Conservation (phyloP, 2,329 filamentous ascomycete species). For the Fusarium sp. region DNA sequence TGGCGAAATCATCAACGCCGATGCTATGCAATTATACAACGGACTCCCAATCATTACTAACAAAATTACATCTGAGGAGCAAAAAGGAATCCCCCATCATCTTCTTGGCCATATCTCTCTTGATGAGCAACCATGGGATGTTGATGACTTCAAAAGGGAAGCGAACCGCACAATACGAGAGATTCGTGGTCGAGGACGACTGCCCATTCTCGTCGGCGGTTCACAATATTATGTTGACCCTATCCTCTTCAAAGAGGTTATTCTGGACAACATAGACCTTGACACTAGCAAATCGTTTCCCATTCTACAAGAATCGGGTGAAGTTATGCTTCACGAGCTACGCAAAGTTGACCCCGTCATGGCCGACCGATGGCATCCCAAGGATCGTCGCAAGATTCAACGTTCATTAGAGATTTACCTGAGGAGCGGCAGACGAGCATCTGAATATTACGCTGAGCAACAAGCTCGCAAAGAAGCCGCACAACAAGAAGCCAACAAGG, state of each 20-base stretch:
- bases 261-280: slow-evolving; percentile 57
- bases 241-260: slow-evolving; percentile 80
- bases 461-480: slow-evolving; percentile 56
- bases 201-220: slow-evolving; percentile 93
- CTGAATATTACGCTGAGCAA: slow-evolving; percentile 89
- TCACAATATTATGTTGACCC: slow-evolving; percentile 96
- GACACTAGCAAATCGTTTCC: slow-evolving; percentile 66
- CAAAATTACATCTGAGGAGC: slow-evolving; percentile 83
- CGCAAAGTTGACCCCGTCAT: slow-evolving; percentile 87
- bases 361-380: slow-evolving; percentile 94
- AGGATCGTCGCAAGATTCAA: slow-evolving; percentile 89
- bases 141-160: slow-evolving; percentile 80
- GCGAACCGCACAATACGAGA: slow-evolving; percentile 78
- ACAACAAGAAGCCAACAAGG: slow-evolving; percentile 40
- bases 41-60: slow-evolving; percentile 96
- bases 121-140: slow-evolving; percentile 84
- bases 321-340: slow-evolving; percentile 79
- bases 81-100: slow-evolving; percentile 86
- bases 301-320: slow-evolving; percentile 78
- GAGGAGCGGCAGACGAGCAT: slow-evolving; percentile 83
- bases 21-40: slow-evolving; percentile 97
- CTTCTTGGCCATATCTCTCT: slow-evolving; percentile 83
- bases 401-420: slow-evolving; percentile 92
- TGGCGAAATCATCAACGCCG: slow-evolving; percentile 95
- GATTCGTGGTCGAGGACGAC: slow-evolving; percentile 80